Conservation (phyloP, 345 rosid species). For the Brassica incana region DNA sequence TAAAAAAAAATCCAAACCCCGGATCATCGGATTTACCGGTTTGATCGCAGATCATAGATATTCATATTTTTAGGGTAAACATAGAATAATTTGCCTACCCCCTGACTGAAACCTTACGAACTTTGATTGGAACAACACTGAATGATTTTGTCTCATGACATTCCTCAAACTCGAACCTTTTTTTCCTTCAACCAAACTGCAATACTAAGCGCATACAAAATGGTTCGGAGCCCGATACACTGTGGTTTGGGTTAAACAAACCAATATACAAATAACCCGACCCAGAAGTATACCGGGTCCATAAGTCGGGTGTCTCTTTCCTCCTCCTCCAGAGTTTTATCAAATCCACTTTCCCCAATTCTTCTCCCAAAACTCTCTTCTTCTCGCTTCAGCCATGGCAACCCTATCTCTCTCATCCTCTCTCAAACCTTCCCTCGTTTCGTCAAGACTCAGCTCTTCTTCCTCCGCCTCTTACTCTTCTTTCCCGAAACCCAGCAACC, state of each 20-base stretch:
- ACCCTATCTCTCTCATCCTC: slow-evolving; percentile 51
- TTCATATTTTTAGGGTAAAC: too few species aligned
- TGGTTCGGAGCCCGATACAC: too few species aligned
- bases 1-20: too few species aligned
- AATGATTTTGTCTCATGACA: too few species aligned
- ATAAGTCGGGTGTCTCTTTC: slow-evolving; percentile 23
- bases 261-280: not conserved
- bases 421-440: slow-evolving; percentile 40
- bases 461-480: slow-evolving; percentile 30
- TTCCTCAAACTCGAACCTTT: too few species aligned
- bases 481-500: slow-evolving; percentile 29
- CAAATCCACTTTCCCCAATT: slow-evolving; percentile 29
- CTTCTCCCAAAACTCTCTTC: not conserved
- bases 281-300: not conserved
- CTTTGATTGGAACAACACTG: too few species aligned
- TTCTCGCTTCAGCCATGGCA: slow-evolving; percentile 45
- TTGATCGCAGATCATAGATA: too few species aligned
- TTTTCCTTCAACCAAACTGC: too few species aligned
- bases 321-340: not conserved
- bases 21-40: too few species aligned
- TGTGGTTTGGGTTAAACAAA: not conserved
- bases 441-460: slow-evolving; percentile 35
- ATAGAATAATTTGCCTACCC: too few species aligned
- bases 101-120: too few species aligned
- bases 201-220: too few species aligned